Evolutionary conservation across 257 asterid genomes (phyloP), one percentile per base, ranked within the genome.

Genomic region (Coffea eugenioides): DNA sequence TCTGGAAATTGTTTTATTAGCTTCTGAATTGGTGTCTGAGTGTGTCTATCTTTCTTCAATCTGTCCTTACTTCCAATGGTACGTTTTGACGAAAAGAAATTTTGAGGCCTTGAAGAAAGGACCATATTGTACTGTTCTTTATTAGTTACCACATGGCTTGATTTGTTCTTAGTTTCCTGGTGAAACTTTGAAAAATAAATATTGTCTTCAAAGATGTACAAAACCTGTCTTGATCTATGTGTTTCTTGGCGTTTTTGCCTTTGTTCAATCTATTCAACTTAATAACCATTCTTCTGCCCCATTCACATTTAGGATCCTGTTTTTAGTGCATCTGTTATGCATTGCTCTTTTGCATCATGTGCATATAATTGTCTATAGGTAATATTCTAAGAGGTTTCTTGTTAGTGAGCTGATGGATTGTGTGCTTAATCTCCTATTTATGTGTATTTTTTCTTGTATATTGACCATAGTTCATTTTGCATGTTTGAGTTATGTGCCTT

Each of bases 401-500:
- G 56, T 57, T 48, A n/a, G 39, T 71, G 2, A 61, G 41, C 5
- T 20, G 39, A 27, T 76, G 46, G n/a, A 45, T 57, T 39, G n/a
- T 43, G n/a, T 39, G 41, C 11, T 21, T 15, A 11, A 0, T 25
- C 16, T 2, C 41, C 20, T 21, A 36, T 13, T 27, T 57, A 46
- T 31, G 41, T 18, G 31, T 72, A 68, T 72, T n/a, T 62, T 74
- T 59, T 56, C 51, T 18, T 75, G 1, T 16, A 3, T 75, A 51
- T 73, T 73, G 77, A 73, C 77, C 46, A 45, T 27, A 68, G 56
- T 51, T 72, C 80, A 10, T 62, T 87, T 73, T 86, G 84, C 78
- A 51, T 77, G 79, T 82, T 84, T 71, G 79, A 73, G 67, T 71
- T 69, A 77, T 71, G 78, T 81, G 81, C 84, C 59, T 52, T 77